These are phyloP conservation scores for Pichia heedii DNA, from an alignment of 805 yeast genomes.

Conservation along the genomic window DNA sequence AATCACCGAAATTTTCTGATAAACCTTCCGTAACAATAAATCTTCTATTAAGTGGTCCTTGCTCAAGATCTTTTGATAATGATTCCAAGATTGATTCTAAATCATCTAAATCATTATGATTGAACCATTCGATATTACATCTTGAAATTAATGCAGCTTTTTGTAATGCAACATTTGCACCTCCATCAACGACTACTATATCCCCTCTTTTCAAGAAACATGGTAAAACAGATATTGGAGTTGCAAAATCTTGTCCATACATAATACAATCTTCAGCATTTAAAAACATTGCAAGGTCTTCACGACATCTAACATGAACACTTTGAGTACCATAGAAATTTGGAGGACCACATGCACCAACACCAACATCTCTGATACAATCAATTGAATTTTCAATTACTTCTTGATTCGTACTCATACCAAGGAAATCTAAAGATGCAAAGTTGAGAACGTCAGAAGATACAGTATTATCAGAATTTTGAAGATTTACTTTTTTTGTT, in stretches of 20 bases:
- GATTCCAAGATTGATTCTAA: constrained; percentile 61
- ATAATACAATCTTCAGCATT: constrained; percentile 72
- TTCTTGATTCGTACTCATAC: constrained; percentile 40
- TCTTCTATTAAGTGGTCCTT: constrained; percentile 78
- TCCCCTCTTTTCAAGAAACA: constrained; percentile 96
- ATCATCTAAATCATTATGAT: constrained; percentile 84
- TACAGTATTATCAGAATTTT: constrained; percentile 17
- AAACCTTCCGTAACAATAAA: constrained; percentile 89
- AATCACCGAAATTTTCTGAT: constrained; percentile 73
- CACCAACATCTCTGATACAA: constrained; percentile 67
- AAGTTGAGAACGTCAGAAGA: constrained; percentile 46
- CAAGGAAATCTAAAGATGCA: constrained; percentile 63
- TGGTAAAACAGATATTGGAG: constrained; percentile 82
- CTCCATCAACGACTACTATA: constrained; percentile 77
- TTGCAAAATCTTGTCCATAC: constrained; percentile 88
- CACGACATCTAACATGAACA: constrained; percentile 73
- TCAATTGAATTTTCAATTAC: constrained; percentile 47
- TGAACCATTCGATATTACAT: constrained; percentile 72
- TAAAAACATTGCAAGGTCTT: constrained; percentile 63
- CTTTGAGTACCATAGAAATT: constrained; percentile 96
- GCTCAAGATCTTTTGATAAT: constrained; percentile 47
- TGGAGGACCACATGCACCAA: constrained; percentile 98
- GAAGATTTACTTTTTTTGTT: constrained; percentile 24
- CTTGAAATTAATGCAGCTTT: constrained; percentile 84
- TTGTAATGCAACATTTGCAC: constrained; percentile 67